Evolutionary conservation across 2,329 filamentous ascomycete genomes (phyloP).

Genomic region (Mycosphaerella arachidis): DNA sequence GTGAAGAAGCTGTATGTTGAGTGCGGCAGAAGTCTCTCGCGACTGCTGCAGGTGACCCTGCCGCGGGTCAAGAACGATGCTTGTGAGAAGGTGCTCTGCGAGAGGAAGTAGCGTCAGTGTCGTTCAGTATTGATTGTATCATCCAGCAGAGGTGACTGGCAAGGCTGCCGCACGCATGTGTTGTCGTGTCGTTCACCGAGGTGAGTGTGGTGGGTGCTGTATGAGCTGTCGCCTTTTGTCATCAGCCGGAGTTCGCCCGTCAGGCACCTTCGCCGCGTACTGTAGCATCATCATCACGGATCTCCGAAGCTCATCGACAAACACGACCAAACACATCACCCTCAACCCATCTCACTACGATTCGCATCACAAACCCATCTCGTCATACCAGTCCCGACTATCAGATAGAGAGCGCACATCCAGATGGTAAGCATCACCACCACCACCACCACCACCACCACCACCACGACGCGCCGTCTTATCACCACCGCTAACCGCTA

Average conservation of each 20-base stretch:
- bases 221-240: not conserved
- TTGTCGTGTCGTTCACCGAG: not conserved
- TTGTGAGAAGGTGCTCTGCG: not conserved
- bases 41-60: not conserved
- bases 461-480: conserved; percentile 2
- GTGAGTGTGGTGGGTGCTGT: not conserved
- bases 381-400: not conserved
- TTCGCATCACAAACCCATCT: not conserved
- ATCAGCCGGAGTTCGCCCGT: not conserved
- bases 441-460: not conserved
- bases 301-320: conserved; percentile 1
- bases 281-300: conserved; percentile 2
- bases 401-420: not conserved
- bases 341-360: not conserved
- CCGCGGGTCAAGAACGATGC: not conserved
- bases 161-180: not conserved
- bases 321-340: not conserved
- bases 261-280: conserved; percentile 7
- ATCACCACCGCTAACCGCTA: conserved; percentile 10
- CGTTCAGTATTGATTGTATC: not conserved
- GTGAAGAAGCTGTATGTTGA: not conserved
- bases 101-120: not conserved
- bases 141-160: not conserved
- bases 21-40: not conserved
- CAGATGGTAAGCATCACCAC: conserved; percentile 15